Base-by-base conservation (phyloP, 257 asterid genomes). In the Penstemon davidsonii region DNA sequence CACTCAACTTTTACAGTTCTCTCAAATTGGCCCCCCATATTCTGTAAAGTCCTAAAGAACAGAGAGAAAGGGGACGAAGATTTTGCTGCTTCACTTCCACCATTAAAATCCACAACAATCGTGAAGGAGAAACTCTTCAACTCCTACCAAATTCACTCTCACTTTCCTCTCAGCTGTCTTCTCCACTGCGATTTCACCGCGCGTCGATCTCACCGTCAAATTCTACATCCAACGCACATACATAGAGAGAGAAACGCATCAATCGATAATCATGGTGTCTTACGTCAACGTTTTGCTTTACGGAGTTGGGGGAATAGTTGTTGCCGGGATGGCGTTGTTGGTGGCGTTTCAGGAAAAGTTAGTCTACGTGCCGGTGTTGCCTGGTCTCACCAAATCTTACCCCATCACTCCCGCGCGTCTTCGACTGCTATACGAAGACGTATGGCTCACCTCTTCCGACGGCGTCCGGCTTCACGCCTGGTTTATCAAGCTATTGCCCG, bases 381-480 rank as follows among this genome's bases (percentile, higher is more conserved):
- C 99, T 66, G 98, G 99, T 0, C 88, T 94, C 74, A 69, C 93
- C 15, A 94, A 84, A 73, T 82, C 99, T 19, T 94, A 94, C 82
- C 87, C 96, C 2, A 83, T 88, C 60, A 94, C 93, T n/a, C 99
- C 99, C 19, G 90, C 91, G 55, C 85, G 99, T 45, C 86, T 88
- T 53, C 90, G 92, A 41, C 95, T 94, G 45, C 72, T 81, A 1
- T 89, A 87, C 70, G 98, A 94, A 11, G 99, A 94, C 59, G 98
- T 94, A 12, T 91, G 99, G 99, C 96, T 94, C 63, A 87, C 93
- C 51, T 94, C 99, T 51, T 88, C 91, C 63, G 99, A 94, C 65
- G 99, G 98, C 45, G 92, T 94, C 47, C 95, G 96, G 55, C 99
- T 94, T 66, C 99, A 94, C 59, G 86, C 96, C 73, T 94, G 99